phyloP scores from a whole-genome alignment of 2,329 filamentous ascomycete species.

The Phyllosticta citriasiana region DNA sequence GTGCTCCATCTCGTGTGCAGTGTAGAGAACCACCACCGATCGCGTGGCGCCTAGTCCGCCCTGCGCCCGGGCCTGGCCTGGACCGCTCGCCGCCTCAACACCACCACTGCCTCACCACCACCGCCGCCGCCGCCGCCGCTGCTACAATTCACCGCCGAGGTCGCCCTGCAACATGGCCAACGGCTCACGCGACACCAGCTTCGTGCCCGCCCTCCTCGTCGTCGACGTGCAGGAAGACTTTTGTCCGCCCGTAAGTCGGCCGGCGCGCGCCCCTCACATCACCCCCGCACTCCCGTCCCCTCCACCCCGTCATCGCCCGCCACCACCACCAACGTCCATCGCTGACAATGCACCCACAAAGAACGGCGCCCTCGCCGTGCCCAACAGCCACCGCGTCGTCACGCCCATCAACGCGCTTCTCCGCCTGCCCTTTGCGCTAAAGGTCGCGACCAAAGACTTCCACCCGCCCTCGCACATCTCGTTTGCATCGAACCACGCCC shows the following conservation, averaged over 20 bases:
- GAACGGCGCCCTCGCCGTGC: slow-evolving; percentile 79
- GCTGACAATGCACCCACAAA: slow-evolving; percentile 28
- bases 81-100: neutral
- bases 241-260: slow-evolving; percentile 64
- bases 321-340: neutral
- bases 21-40: neutral
- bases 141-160: neutral
- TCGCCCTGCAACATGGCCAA: slow-evolving; percentile 2
- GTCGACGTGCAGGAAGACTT: slow-evolving; percentile 95
- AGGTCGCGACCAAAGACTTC: slow-evolving; percentile 85
- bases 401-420: slow-evolving; percentile 67
- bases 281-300: neutral
- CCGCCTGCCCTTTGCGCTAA: slow-evolving; percentile 57
- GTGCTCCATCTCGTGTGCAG: neutral
- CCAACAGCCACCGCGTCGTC: slow-evolving; percentile 59
- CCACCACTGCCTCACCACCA: neutral
- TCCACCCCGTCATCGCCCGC: neutral
- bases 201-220: slow-evolving; percentile 54
- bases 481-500: slow-evolving; percentile 69
- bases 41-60: neutral
- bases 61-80: neutral
- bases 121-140: neutral
- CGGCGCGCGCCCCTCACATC: neutral
- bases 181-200: slow-evolving; percentile 14
- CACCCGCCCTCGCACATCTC: slow-evolving; percentile 78